A percentile compares a stretch with the other conserved stretches of the same genome.
Evolutionary conservation across 805 yeast genomes (phyloP).

Genomic region (Ogataea ramenticola): DNA sequence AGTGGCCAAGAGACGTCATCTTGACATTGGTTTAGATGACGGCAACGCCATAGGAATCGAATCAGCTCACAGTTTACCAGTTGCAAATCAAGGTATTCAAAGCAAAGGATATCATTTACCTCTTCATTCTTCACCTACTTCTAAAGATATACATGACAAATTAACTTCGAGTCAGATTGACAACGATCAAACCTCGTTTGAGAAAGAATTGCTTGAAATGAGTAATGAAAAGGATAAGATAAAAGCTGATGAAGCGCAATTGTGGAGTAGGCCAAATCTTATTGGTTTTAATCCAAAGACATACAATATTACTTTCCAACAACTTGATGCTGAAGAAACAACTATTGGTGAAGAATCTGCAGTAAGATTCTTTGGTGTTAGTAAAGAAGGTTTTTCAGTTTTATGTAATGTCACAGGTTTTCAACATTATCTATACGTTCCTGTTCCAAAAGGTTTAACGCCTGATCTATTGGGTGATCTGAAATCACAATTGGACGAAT

Average conservation of each 20-base stretch:
- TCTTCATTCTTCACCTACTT: neutral
- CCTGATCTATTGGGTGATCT: slow-evolving; percentile 45
- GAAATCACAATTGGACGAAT: slow-evolving; percentile 35
- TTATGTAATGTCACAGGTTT: slow-evolving; percentile 88
- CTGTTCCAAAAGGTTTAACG: slow-evolving; percentile 76
- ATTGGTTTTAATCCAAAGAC: slow-evolving; percentile 43
- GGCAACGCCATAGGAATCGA: slow-evolving; percentile 12
- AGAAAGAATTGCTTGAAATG: slow-evolving; percentile 42
- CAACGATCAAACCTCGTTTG: slow-evolving; percentile 40
- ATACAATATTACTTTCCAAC: slow-evolving; percentile 71
- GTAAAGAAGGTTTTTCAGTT: slow-evolving; percentile 80
- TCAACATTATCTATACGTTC: slow-evolving; percentile 83
- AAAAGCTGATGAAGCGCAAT: slow-evolving; percentile 22
- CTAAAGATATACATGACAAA: slow-evolving; percentile 4
- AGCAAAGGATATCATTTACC: slow-evolving; percentile 25
- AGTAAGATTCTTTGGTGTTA: slow-evolving; percentile 88
- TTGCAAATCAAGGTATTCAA: slow-evolving; percentile 21
- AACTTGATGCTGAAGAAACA: slow-evolving; percentile 90
- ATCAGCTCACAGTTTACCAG: slow-evolving; percentile 24
- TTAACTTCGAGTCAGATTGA: slow-evolving; percentile 21
- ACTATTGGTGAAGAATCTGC: slow-evolving; percentile 47
- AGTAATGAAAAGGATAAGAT: slow-evolving; percentile 25
- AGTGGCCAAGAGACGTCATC: slow-evolving; percentile 13
- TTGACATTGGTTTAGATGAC: slow-evolving; percentile 15
- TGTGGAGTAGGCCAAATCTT: slow-evolving; percentile 48